Evolutionary conservation across 2,329 filamentous ascomycete species (phyloP), one percentile per base, ranked within the genome.

Genomic region (Amylocarpus encephaloides): DNA sequence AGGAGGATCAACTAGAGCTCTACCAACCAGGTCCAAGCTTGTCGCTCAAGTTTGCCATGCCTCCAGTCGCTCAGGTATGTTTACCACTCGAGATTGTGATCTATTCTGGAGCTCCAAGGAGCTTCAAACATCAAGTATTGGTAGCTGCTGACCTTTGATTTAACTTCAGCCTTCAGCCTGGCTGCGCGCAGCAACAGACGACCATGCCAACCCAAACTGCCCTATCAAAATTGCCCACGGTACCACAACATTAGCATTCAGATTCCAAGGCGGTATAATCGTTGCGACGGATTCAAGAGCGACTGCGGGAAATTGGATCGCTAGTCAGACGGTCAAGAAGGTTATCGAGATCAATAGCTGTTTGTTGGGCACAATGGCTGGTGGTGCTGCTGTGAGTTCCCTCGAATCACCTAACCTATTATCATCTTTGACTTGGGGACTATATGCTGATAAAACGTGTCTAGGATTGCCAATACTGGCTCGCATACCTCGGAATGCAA

Each of bases 191-290:
- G 89, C 89, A 71, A 97, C 93, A 62, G 93, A 98, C 76, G 93
- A 98, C 80, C 85, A 91, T 71, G 85, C 90, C 64, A 98, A 98
- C 77, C 90, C 93, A 53, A 83, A 87, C 73, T 96, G 91, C 73
- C 93, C 93, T 62, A 98, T 98, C 80, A 98, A 98, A 80, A 91
- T 98, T 65, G 93, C 93, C 58, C 93, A 98, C 81, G 93, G 93
- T 68, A 98, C 93, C 55, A 98, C 93, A 52, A 98, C 93, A 46
- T 83, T 98, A 55, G 92, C 91, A 57, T 98, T 98, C 80, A 85
- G 92, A 68, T 98, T 97, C 79, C 84, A 97, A 74, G 91, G 91
- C 65, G 93, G 93, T 68, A 97, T 98, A 73, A 94, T 98, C 67
- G 92, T 98, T 46, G 92, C 92, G 48, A 98, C 93, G 52, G 93